Evolutionary conservation across 805 yeast genomes (phyloP).

Genomic region (Saccharomycopsis schoenii): DNA sequence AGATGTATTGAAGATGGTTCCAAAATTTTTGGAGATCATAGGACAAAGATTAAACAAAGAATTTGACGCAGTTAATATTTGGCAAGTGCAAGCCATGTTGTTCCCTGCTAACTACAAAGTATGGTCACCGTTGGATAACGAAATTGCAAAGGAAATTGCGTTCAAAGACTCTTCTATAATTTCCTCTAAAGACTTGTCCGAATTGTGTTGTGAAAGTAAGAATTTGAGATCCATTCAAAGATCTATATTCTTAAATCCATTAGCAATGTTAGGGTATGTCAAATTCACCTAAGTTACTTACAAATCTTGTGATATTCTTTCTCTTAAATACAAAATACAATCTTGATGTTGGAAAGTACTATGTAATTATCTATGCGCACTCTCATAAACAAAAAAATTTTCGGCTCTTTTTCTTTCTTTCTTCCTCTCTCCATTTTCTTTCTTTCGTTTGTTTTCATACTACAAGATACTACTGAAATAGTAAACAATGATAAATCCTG

Average conservation of each 20-base stretch:
- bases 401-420: too few relatives aligned
- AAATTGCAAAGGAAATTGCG: slow-evolving; percentile 52
- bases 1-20: slow-evolving; percentile 48
- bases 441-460: not conserved
- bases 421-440: too few relatives aligned
- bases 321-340: not conserved
- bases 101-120: slow-evolving; percentile 61
- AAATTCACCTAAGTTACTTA: not conserved
- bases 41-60: slow-evolving; percentile 30
- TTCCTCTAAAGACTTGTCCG: slow-evolving; percentile 41
- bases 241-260: slow-evolving; percentile 55
- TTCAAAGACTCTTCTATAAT: slow-evolving; percentile 38
- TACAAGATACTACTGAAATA: not conserved
- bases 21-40: slow-evolving; percentile 47
- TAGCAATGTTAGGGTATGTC: not conserved
- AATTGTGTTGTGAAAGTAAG: slow-evolving; percentile 39
- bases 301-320: not conserved
- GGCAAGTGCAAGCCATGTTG: slow-evolving; percentile 65
- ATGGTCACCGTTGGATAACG: slow-evolving; percentile 57
- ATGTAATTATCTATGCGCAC: not conserved
- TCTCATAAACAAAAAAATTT: not conserved
- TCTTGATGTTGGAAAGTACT: not conserved
- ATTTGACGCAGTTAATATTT: slow-evolving; percentile 23
- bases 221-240: slow-evolving; percentile 51
- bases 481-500: not conserved